A percentile compares a stretch with the other conserved stretches of the same genome.
These are phyloP conservation scores for Tricholoma hemisulphureum DNA, from an alignment of 768 basidiomycete species.

Conservation along the genomic window DNA sequence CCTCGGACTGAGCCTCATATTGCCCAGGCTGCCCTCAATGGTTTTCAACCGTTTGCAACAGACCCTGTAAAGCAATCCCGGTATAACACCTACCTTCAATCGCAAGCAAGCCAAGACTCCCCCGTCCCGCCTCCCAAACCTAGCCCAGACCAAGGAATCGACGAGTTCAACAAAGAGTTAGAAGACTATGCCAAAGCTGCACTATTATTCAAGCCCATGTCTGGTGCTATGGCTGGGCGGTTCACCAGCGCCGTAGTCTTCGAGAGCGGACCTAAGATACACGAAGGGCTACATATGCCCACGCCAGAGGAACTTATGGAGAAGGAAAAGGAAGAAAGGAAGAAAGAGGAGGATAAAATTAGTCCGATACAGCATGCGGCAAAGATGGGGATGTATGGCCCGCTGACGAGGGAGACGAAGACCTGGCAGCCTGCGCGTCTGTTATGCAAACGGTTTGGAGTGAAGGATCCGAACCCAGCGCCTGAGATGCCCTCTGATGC, in stretches of 20 bases:
- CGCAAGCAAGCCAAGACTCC: constrained; percentile 56
- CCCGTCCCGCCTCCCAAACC: constrained; percentile 50
- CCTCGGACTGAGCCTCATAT: constrained; percentile 72
- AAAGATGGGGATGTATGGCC: constrained; percentile 84
- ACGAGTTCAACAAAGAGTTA: constrained; percentile 80
- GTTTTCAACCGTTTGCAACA: constrained; percentile 85
- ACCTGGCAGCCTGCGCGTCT: constrained; percentile 82
- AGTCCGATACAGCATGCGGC: constrained; percentile 83
- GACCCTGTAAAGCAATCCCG: constrained; percentile 81
- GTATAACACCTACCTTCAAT: constrained; percentile 78
- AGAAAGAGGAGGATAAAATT: constrained; percentile 54
- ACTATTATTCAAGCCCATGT: constrained; percentile 85
- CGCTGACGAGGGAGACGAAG: constrained; percentile 71
- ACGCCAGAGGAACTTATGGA: constrained; percentile 41
- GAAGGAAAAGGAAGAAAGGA: constrained; percentile 41
- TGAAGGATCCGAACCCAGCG: constrained; percentile 80
- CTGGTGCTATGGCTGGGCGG: constrained; percentile 90
- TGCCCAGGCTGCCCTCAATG: constrained; percentile 82
- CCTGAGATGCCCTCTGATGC: constrained; percentile 39
- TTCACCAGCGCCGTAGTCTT: constrained; percentile 80
- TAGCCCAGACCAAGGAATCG: constrained; percentile 54
- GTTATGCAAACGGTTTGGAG: constrained; percentile 91
- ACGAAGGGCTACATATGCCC: constrained; percentile 71
- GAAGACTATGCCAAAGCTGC: constrained; percentile 87
- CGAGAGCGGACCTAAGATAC: constrained; percentile 59